phyloP scores from a whole-genome alignment of 306 rosid genomes.

The Vachellia collinsii region DNA sequence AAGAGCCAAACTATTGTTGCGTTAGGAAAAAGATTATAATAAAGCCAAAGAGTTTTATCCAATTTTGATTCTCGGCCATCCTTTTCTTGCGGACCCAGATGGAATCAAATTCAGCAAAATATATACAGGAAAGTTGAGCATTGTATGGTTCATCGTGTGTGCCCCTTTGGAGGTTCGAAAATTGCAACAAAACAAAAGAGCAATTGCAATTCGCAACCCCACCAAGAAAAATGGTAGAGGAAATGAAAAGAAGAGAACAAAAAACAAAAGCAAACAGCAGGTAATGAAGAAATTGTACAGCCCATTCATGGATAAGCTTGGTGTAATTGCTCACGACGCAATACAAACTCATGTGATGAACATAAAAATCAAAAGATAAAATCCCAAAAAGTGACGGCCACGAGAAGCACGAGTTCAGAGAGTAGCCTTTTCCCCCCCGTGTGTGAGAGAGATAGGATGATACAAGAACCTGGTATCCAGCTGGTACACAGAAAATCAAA shows the following conservation, averaged over 20 bases:
- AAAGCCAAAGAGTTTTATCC: background rate
- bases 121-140: background rate
- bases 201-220: background rate
- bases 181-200: background rate
- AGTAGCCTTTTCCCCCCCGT: constrained; percentile 2
- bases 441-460: background rate
- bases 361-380: background rate
- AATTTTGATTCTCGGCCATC: background rate
- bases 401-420: constrained; percentile 33
- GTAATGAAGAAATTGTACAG: constrained; percentile 19
- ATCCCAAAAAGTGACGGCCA: constrained; percentile 28
- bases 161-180: constrained; percentile 26
- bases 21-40: background rate
- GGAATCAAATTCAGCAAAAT: constrained; percentile 12
- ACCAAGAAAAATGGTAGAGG: background rate
- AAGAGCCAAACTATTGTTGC: constrained; percentile 36
- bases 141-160: background rate
- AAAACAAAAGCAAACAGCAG: background rate
- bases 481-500: background rate
- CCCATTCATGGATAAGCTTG: background rate
- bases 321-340: background rate
- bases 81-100: constrained; percentile 3
- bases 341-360: constrained; percentile 12
- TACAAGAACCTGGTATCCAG: background rate
- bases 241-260: constrained; percentile 11